phyloP scores from a whole-genome alignment of 139 green algal genomes.

The Chlamydomonas sp. region DNA sequence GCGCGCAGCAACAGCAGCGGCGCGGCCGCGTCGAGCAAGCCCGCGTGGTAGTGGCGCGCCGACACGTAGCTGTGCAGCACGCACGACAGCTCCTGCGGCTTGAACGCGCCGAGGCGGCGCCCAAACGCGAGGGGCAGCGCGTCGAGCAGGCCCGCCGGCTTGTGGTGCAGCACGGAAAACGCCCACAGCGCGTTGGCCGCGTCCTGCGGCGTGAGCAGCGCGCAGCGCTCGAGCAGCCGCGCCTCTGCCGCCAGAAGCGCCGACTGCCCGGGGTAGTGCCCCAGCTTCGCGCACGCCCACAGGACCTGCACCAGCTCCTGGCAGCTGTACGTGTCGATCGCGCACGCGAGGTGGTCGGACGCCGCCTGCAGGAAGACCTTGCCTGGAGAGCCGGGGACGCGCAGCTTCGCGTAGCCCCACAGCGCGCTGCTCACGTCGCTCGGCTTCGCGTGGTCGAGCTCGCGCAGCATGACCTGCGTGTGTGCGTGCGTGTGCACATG shows the following conservation, averaged over 20 bases:
- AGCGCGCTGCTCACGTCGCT: constrained; percentile 17
- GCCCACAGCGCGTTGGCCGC: constrained; percentile 20
- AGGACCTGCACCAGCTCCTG: constrained; percentile 27
- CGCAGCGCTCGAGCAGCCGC: constrained; percentile 9
- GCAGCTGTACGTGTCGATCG: not conserved
- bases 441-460: constrained; percentile 15
- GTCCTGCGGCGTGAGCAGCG: constrained; percentile 14
- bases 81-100: constrained; percentile 17
- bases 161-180: constrained; percentile 20
- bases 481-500: too few relatives aligned
- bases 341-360: not conserved
- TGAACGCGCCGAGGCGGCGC: constrained; percentile 12
- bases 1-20: not conserved
- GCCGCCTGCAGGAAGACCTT: constrained; percentile 18
- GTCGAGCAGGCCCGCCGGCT: constrained; percentile 25
- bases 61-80: constrained; percentile 19
- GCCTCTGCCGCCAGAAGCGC: constrained; percentile 19
- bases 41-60: constrained; percentile 26
- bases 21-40: not conserved
- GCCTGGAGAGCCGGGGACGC: constrained; percentile 5
- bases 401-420: constrained; percentile 24
- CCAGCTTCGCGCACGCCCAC: constrained; percentile 25
- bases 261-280: constrained; percentile 12
- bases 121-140: constrained; percentile 19
- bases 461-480: constrained; percentile 17